Percentiles rank a stretch among this genome's conserved stretches.
Conservation (phyloP, 169 alveolate species). For the Plasmodium cynomolgi region DNA sequence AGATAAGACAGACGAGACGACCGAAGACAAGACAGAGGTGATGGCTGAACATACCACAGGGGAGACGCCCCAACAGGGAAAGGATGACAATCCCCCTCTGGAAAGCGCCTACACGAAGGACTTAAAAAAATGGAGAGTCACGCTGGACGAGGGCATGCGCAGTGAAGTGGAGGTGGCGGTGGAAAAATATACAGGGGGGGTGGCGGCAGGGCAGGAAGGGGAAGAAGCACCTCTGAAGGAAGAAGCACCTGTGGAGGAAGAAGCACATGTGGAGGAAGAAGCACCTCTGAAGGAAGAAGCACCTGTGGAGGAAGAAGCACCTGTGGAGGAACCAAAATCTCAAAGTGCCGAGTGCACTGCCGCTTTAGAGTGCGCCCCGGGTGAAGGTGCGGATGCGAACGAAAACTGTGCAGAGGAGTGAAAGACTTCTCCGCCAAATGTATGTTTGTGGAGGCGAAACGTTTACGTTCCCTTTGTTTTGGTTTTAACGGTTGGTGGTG, state of each 20-base stretch:
- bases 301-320: neutral
- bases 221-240: too few relatives aligned
- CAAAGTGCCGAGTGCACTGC: neutral
- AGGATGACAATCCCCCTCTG: neutral
- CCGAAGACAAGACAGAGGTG: neutral
- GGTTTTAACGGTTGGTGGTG: neutral
- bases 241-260: neutral
- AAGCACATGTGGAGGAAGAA: neutral
- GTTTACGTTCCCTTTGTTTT: neutral
- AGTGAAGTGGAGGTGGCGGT: neutral
- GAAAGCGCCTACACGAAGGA: neutral
- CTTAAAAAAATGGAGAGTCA: neutral
- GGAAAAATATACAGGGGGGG: neutral
- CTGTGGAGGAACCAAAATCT: neutral
- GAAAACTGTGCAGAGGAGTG: neutral
- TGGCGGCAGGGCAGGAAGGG: neutral
- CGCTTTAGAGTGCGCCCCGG: neutral
- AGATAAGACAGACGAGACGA: neutral
- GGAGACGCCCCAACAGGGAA: neutral
- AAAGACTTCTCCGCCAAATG: neutral
- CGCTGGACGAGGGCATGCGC: neutral
- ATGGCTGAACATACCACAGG: neutral
- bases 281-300: neutral
- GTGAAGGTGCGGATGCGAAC: neutral
- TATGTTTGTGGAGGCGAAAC: neutral